phyloP scores from a whole-genome alignment of 768 basidiomycete genomes.

The Boletus pseudopeckii region DNA sequence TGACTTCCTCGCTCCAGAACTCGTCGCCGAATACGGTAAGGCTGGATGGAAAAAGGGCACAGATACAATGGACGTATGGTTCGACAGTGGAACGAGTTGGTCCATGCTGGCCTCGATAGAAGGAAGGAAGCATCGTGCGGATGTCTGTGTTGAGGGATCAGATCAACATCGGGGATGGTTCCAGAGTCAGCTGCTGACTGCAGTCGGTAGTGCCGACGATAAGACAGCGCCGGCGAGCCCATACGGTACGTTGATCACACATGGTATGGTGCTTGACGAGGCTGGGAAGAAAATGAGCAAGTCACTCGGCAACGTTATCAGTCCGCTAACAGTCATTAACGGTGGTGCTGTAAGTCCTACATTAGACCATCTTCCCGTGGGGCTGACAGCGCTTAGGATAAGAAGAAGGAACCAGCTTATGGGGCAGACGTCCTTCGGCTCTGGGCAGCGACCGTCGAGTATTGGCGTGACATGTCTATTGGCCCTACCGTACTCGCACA shows the following conservation, averaged over 20 bases:
- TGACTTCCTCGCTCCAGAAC: constrained; percentile 71
- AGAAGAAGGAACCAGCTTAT: constrained; percentile 71
- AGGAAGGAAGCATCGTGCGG: constrained; percentile 52
- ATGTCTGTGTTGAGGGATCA: constrained; percentile 91
- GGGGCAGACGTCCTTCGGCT: constrained; percentile 84
- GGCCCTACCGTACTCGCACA: constrained; percentile 75
- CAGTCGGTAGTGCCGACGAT: constrained; percentile 42
- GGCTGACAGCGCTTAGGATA: constrained; percentile 41
- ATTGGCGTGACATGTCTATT: constrained; percentile 83
- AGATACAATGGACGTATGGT: constrained; percentile 99
- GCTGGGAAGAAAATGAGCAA: constrained; percentile 96
- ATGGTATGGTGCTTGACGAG: constrained; percentile 95
- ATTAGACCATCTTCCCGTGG: not conserved
- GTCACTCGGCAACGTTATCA: constrained; percentile 86
- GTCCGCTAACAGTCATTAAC: constrained; percentile 74
- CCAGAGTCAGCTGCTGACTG: constrained; percentile 89
- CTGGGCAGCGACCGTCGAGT: constrained; percentile 92
- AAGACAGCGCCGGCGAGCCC: constrained; percentile 40
- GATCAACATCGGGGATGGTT: constrained; percentile 99
- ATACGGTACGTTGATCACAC: constrained; percentile 82
- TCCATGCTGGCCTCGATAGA: constrained; percentile 56
- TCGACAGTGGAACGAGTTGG: constrained; percentile 96
- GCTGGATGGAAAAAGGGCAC: constrained; percentile 71
- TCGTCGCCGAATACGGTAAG: constrained; percentile 43
- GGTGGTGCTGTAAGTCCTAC: constrained; percentile 62